Percentiles rank a stretch among this genome's conserved stretches.
These are phyloP conservation scores for Moniliophthora roreri DNA, from an alignment of 1,284 basidiomycete genomes.

Conservation along the genomic window DNA sequence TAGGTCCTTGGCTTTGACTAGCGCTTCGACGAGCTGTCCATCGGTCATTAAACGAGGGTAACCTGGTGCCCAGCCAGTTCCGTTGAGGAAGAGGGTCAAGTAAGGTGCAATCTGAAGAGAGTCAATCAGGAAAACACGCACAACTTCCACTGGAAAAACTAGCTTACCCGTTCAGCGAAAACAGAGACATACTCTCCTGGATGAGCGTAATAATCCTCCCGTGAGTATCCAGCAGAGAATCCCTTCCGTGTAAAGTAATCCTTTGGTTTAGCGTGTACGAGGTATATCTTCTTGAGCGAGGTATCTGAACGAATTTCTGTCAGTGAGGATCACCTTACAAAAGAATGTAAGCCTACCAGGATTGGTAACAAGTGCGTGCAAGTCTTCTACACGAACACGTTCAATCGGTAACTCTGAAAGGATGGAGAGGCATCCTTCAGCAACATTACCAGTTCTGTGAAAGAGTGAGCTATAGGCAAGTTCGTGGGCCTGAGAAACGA, in stretches of 20 bases:
- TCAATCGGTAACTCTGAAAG: constrained; percentile 70
- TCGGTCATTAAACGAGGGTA: constrained; percentile 82
- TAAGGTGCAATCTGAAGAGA: constrained; percentile 73
- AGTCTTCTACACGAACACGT: constrained; percentile 54
- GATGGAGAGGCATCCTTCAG: constrained; percentile 72
- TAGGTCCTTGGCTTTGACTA: constrained; percentile 47
- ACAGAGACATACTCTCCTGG: constrained; percentile 67
- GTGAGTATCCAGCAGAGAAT: constrained; percentile 53
- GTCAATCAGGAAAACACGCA: background rate
- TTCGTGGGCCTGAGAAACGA: background rate
- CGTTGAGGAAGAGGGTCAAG: constrained; percentile 82
- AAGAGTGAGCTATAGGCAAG: background rate
- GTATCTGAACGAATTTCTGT: background rate
- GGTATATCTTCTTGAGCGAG: constrained; percentile 57
- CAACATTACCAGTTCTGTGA: constrained; percentile 74
- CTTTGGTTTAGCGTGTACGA: constrained; percentile 69
- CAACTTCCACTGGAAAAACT: constrained; percentile 6
- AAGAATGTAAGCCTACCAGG: constrained; percentile 38
- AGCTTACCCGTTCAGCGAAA: constrained; percentile 68
- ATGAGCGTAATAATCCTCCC: constrained; percentile 70
- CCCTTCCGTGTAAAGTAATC: constrained; percentile 63
- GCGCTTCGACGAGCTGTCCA: constrained; percentile 54
- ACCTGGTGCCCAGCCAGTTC: constrained; percentile 76
- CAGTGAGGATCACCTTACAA: background rate
- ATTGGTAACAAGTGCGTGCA: constrained; percentile 53